Base-by-base conservation (phyloP, 1,284 basidiomycete species). In the Trichosporon sp. region DNA sequence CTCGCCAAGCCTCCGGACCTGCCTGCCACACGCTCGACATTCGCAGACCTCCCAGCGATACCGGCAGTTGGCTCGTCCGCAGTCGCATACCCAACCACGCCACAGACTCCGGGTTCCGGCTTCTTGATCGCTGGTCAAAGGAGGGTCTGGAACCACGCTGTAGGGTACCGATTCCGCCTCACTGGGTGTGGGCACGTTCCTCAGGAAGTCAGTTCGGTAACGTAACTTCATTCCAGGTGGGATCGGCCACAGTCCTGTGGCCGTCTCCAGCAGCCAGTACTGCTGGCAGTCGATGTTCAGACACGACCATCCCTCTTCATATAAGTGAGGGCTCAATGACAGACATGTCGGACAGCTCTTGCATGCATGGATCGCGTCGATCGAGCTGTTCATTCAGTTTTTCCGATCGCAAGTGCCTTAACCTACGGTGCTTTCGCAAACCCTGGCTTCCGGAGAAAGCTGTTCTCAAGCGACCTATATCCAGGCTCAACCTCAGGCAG, bases 31-130 rank as follows among this genome's bases (percentile, higher is more conserved):
- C 34, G 59, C 63, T 32, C 62, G 59, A 23, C 66, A 68, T 61
- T 63, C 69, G 73, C 70, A 73, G 29, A 73, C 66, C 60, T 78
- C 75, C 77, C 77, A 78, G 9, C 74, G 65, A 58, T 71, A 74
- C 34, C 77, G 69, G 58, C 74, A 75, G 67, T 78, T 78, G 2
- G 76, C 76, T n/a, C 76, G 63, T 6, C 73, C 74, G 54, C 76
- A 78, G 19, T 57, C 56, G 54, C 76, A 78, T 4, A 77, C 75
- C 75, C 75, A 78, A 74, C 75, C 75, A 6, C 61, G 64, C 73
- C 73, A 73, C 4, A 76, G 58, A 2, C 49, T 37, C 10, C 36
- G 49, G 7, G 34, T 19, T 21, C 46, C 63, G 4, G 59, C 56
- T 32, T 46, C 58, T 8, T 37, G 58, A 8, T 36, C 7, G 56